Base-by-base conservation (phyloP, 2,329 filamentous ascomycete species). In the Chalara sp. region DNA sequence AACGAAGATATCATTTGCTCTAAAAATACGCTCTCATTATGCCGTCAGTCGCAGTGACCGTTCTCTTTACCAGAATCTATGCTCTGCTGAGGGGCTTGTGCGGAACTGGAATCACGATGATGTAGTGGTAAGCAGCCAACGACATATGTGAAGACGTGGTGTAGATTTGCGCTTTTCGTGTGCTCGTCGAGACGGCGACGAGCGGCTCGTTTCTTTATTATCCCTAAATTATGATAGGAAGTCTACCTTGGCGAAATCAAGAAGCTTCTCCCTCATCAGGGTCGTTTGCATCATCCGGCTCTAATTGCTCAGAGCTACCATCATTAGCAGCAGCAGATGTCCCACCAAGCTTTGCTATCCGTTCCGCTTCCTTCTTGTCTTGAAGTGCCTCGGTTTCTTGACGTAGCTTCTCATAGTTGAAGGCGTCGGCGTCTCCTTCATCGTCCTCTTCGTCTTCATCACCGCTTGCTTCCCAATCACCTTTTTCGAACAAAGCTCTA, bases 401-500 rank as follows among this genome's bases (percentile, higher is more conserved):
- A 53, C 93, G 80, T 66, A 97, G 71, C 54, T 84, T 89, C 61
- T 89, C 84, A 61, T 96, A 70, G 64, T 96, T 95, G 83, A 84
- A 96, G 5, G 72, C 70, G 54, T 72, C 71, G 44, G 74, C 72
- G 44, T 72, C 66, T 13, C 64, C 68, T 6, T 70, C 68, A 6
- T 61, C 78, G 41, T 75, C 73, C 32, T 71, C 67, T 8, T 67
- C 69, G 12, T 72, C 70, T 8, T 68, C 71, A 11, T 82, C 83
- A 8, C 83, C 83, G 13, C 81, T 81, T 11, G 78, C 76, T 4
- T 79, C 79, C 92, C 92, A 99, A 68, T 95, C 91, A 63, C 93
- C 93, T 69, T 90, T 93, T 72, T 99, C 93, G 68, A 99, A 99
- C 71, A 99, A 77, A 6, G 90, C 89, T 72, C 91, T 83, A 63